Evolutionary conservation across 768 basidiomycete species (phyloP), one percentile per base, ranked within the genome.

Genomic region (Trametes elegans): DNA sequence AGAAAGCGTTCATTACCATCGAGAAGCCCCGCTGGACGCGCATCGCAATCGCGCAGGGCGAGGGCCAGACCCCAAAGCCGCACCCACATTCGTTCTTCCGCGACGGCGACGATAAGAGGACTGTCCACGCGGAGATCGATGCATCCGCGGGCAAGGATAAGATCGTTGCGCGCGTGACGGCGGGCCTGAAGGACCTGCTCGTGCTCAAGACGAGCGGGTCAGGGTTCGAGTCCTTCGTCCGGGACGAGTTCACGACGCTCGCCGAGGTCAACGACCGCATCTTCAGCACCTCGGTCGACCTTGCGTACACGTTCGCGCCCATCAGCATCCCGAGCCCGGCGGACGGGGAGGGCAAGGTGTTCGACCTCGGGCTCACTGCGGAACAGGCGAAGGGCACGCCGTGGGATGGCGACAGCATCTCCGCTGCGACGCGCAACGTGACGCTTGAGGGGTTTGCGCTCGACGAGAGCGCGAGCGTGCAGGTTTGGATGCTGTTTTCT

Each of bases 201-300:
- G 94, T 97, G 13, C 81, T 98, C 64, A 98, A 98, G 73, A 83
- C 89, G 29, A 85, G 88, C 4, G 95, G 92, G 11, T 93, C 91
- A 0, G 81, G 87, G 0, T 98, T 98, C 67, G 78, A 85, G 50
- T 77, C 80, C 24, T 98, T 94, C 71, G 68, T 88, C 44, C 79
- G 82, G 3, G 93, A 96, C 70, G 90, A 93, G 64, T 91, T 84
- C 71, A 94, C 94, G n/a, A 94, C 91, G 1, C 81, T 96, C 19
- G 74, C 69, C 13, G 85, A 89, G 59, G 94, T 96, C 39, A 70
- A 85, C 62, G 96, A 98, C 60, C 82, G 96, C 8, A 87, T 98
- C 64, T 87, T 98, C 73, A 90, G 88, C 16, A 98, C 96, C 2
- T 82, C 90, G 5, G 75, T 98, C 52, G 89, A 96, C 59, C 75